phyloP scores from a whole-genome alignment of 768 basidiomycete species.

The Leccinum obscurum region DNA sequence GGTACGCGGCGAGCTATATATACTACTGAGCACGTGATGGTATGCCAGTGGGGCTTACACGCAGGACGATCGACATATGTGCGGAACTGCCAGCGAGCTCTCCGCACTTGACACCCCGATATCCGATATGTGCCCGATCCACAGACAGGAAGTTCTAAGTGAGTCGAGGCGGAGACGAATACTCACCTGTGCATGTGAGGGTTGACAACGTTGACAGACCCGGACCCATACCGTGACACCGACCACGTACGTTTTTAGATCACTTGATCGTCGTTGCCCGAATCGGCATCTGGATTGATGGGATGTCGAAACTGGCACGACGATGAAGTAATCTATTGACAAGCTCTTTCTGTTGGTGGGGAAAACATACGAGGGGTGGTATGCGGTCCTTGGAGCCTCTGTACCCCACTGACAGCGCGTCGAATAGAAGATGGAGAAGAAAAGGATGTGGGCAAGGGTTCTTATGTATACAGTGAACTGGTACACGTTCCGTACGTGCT shows the following conservation, averaged over 20 bases:
- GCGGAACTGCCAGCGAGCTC: not conserved
- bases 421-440: not conserved
- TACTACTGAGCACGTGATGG: too few species aligned
- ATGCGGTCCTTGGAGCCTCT: too few species aligned
- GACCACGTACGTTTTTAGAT: not conserved
- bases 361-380: too few species aligned
- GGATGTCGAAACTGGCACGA: slow-evolving; percentile 2
- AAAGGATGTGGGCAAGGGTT: not conserved
- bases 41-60: too few species aligned
- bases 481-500: not conserved
- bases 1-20: too few species aligned
- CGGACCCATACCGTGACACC: too few species aligned
- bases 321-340: not conserved
- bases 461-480: too few species aligned
- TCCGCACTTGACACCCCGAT: not conserved
- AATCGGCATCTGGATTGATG: not conserved
- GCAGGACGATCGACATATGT: too few species aligned
- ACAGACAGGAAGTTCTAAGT: too few species aligned
- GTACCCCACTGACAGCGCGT: too few species aligned
- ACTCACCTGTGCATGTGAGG: too few species aligned
- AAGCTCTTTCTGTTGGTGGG: too few species aligned
- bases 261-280: not conserved
- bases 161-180: not conserved
- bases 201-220: not conserved
- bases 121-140: not conserved